Evolutionary conservation across 1,284 basidiomycete species (phyloP).

Genomic region (Irpex sp.): DNA sequence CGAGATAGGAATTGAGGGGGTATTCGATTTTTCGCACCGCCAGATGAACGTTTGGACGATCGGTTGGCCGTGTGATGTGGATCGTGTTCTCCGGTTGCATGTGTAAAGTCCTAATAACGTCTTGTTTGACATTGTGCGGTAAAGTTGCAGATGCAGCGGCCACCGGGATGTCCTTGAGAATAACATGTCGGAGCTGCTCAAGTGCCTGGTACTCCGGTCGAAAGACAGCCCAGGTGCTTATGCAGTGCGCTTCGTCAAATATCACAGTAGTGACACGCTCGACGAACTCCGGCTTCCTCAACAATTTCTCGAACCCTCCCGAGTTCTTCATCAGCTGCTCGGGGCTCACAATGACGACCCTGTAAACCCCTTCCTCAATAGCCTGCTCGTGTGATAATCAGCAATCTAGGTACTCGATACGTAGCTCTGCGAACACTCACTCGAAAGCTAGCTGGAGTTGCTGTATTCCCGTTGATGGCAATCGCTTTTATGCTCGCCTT

Average conservation of each 20-base stretch:
- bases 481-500: slow-evolving; percentile 11
- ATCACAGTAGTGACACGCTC: slow-evolving; percentile 23
- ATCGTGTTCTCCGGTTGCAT: background rate
- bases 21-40: slow-evolving; percentile 1
- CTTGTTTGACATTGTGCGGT: background rate
- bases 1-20: background rate
- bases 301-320: slow-evolving; percentile 21
- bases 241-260: slow-evolving; percentile 36
- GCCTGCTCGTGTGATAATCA: slow-evolving; percentile 18
- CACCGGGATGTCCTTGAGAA: background rate
- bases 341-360: slow-evolving; percentile 29
- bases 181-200: background rate
- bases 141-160: slow-evolving; percentile 3
- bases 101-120: background rate
- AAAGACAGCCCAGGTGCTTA: slow-evolving; percentile 33
- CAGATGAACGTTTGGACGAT: slow-evolving; percentile 5
- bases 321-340: slow-evolving; percentile 26
- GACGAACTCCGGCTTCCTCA: slow-evolving; percentile 22
- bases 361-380: slow-evolving; percentile 26
- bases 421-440: background rate
- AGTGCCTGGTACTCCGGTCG: slow-evolving; percentile 28
- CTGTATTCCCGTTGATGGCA: slow-evolving; percentile 4
- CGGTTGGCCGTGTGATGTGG: background rate
- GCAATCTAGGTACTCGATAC: too few relatives aligned
- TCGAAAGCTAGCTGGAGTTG: slow-evolving; percentile 8